Evolutionary conservation across 148 eudicot species (phyloP), one percentile per base, ranked within the genome.

Genomic region (Heliosperma pusillum): DNA sequence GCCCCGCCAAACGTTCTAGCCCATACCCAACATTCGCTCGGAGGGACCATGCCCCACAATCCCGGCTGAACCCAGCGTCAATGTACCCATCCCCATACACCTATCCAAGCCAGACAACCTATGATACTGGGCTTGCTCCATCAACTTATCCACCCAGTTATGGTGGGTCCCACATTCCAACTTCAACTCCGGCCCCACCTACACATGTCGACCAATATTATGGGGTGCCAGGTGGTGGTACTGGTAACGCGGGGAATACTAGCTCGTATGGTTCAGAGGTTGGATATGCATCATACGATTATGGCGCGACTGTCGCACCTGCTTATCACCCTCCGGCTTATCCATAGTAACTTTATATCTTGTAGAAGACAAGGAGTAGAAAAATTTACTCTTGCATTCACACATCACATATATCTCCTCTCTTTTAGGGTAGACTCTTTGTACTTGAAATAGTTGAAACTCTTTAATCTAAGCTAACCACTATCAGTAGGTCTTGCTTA

Each of bases 1-100:
- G 85, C 0, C 86, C 86, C 1, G 71, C 82, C 12, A 88, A 83
- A 74, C 67, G 75, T 47, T 81, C 83, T 19, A 76, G 65, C 17
- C 55, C 82, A 20, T 77, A 83, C 57, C 80, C 84, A 71, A 26
- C 85, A 2, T 83, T 77, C 75, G 80, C 71, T 29, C 78, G 66
- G 27, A 65, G 80, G 45, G 80, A 82, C n/a, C 76, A 74, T 13
- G 60, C 71, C 25, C 68, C 56, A 24, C 76, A 42, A 20, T 29
- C 78, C 36, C 72, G 30, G 13, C 87, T 67, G 59, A 74, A 78
- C 25, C 77, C 82, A 5, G 87, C 74, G 20, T 59, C 83, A 13
- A 79, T 80, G 61, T 78, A 75, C 79, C 29, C 80, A 0, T 67
- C 70, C 26, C 71, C 81, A 1, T 83, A 85, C 78, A 78, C 53